A percentile compares a stretch with the other conserved stretches of the same genome.
Conservation (phyloP, 192 early-diverging fungal species). For the Lunasporangiospora selenospora region DNA sequence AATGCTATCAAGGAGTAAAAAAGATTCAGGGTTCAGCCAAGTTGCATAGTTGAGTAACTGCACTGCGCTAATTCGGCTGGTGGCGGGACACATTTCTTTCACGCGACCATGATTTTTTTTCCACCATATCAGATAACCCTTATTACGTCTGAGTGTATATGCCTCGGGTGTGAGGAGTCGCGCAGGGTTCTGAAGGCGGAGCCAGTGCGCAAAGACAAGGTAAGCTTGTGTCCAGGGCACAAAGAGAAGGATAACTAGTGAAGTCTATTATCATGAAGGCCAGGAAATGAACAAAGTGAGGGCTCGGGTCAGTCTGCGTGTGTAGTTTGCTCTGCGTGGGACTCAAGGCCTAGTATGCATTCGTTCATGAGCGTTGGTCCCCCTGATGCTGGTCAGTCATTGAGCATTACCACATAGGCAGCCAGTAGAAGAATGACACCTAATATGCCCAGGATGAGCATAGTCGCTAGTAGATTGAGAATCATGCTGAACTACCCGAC, state of each 20-base stretch:
- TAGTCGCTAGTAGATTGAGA: slow-evolving; percentile 32
- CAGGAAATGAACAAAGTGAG: background rate
- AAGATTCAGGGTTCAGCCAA: too few relatives aligned
- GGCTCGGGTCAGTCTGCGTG: too few relatives aligned
- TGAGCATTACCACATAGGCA: slow-evolving; percentile 22
- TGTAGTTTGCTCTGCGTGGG: background rate
- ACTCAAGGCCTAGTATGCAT: background rate
- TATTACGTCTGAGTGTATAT: slow-evolving; percentile 29
- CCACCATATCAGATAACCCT: too few relatives aligned
- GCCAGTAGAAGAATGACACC: slow-evolving; percentile 31
- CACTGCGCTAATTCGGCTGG: too few relatives aligned
- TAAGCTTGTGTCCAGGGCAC: slow-evolving; percentile 47
- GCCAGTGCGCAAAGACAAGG: slow-evolving; percentile 44
- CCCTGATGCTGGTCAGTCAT: background rate
- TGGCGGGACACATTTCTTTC: too few relatives aligned
- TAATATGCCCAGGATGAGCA: slow-evolving; percentile 35
- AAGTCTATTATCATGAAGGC: slow-evolving; percentile 13
- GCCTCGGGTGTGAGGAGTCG: slow-evolving; percentile 37
- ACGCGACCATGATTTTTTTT: too few relatives aligned
- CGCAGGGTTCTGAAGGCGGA: slow-evolving; percentile 31
- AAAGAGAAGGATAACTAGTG: slow-evolving; percentile 37
- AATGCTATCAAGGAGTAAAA: slow-evolving; percentile 16
- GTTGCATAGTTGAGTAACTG: too few relatives aligned
- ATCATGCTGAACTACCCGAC: too few relatives aligned
- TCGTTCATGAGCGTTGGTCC: too few relatives aligned